These are phyloP conservation scores for Clitopilus passeckerianus DNA, from an alignment of 768 basidiomycete species.

Conservation along the genomic window DNA sequence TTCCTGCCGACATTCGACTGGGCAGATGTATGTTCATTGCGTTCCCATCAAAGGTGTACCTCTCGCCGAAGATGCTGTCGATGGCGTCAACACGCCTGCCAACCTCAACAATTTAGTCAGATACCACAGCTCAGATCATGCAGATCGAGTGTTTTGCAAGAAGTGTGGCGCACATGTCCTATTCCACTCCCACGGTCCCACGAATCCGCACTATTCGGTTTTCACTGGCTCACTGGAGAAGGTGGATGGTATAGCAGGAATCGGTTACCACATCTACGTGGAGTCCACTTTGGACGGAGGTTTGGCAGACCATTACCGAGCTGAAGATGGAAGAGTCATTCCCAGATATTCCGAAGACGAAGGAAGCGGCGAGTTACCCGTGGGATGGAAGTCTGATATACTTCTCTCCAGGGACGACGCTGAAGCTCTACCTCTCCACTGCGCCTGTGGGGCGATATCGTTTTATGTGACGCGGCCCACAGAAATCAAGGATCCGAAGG, in stretches of 20 bases:
- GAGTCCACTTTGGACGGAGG: not conserved
- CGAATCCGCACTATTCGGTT: not conserved
- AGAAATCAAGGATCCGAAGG: not conserved
- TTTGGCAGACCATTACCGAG: not conserved
- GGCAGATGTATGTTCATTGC: constrained; percentile 9
- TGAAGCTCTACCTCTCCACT: not conserved
- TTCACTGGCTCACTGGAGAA: not conserved
- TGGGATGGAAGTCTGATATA: not conserved
- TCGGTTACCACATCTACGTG: not conserved
- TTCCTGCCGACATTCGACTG: constrained; percentile 16
- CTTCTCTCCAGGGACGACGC: not conserved
- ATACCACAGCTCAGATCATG: not conserved
- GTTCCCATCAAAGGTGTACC: constrained; percentile 5
- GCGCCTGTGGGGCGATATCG: not conserved
- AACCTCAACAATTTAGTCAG: constrained; percentile 4
- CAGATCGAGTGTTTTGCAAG: not conserved
- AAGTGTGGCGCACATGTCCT: not conserved
- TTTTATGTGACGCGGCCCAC: constrained; percentile 3
- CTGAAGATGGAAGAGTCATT: not conserved
- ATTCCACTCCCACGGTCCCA: not conserved
- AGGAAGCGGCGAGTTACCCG: not conserved
- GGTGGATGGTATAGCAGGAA: not conserved
- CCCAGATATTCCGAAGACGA: not conserved
- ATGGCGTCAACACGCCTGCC: not conserved
- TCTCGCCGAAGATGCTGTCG: not conserved